Percentiles rank a stretch among this genome's conserved stretches.
phyloP scores from a whole-genome alignment of 495 filamentous ascomycete species.

The Cercophora samala region DNA sequence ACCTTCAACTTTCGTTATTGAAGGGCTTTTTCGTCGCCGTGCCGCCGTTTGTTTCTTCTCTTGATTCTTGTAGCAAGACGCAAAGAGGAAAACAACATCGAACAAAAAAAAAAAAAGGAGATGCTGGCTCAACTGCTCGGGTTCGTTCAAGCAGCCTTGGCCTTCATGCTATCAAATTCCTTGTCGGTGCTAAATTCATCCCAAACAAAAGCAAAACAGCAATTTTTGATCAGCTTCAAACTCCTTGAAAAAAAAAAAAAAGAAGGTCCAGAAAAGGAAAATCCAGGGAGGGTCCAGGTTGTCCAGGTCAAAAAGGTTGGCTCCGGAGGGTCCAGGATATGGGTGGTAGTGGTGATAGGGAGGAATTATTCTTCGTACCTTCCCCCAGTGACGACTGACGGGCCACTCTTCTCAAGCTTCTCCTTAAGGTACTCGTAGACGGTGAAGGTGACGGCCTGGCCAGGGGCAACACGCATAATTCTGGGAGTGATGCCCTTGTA shows the following conservation, averaged over 20 bases:
- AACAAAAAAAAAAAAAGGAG: not conserved
- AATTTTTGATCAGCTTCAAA: conserved; percentile 15
- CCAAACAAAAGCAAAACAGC: conserved; percentile 5
- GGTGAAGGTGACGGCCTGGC: conserved; percentile 97
- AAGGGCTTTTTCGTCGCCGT: not conserved
- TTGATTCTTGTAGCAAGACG: not conserved
- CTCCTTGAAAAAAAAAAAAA: not conserved
- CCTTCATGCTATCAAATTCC: conserved; percentile 25
- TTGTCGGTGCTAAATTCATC: conserved; percentile 8
- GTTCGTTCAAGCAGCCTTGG: conserved; percentile 9
- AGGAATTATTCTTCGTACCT: conserved; percentile 65
- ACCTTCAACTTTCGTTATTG: no score
- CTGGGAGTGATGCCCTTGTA: conserved; percentile 99
- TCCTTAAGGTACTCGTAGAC: conserved; percentile 91
- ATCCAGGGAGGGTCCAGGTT: not conserved
- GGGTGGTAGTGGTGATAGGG: not conserved
- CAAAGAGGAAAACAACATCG: not conserved
- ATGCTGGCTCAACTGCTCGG: not conserved
- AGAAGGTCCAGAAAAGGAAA: not conserved
- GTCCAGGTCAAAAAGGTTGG: not conserved
- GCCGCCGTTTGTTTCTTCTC: not conserved
- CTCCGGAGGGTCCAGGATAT: not conserved
- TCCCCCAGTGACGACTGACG: conserved; percentile 61
- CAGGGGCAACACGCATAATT: conserved; percentile 95
- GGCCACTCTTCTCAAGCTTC: conserved; percentile 70